A percentile compares a stretch with the other conserved stretches of the same genome.
These are phyloP conservation scores for Cutaneotrichosporon cavernicola DNA, from an alignment of 1,284 basidiomycete genomes.

Conservation along the genomic window DNA sequence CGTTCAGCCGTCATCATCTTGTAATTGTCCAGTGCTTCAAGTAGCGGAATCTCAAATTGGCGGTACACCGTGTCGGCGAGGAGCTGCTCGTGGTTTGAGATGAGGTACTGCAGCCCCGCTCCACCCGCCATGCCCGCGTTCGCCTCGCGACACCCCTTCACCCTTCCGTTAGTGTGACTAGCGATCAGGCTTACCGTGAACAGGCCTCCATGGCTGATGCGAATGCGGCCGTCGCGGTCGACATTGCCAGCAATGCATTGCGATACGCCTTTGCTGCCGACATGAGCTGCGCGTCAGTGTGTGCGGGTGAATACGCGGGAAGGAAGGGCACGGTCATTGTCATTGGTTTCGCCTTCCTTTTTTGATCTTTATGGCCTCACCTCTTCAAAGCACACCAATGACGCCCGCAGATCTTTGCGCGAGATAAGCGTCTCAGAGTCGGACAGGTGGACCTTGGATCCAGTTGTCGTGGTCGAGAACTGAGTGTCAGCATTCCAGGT, in stretches of 20 bases:
- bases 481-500: conserved; percentile 19
- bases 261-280: conserved; percentile 78
- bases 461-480: conserved; percentile 52
- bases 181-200: conserved; percentile 62
- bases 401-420: conserved; percentile 49
- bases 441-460: conserved; percentile 46
- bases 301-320: neutral
- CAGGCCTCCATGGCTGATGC: conserved; percentile 82
- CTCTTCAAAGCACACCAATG: conserved; percentile 51
- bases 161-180: conserved; percentile 24
- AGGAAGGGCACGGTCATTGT: neutral
- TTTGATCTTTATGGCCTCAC: too few relatives aligned
- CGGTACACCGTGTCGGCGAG: conserved; percentile 82
- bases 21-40: conserved; percentile 80
- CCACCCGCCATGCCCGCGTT: conserved; percentile 63
- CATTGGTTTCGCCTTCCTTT: too few relatives aligned
- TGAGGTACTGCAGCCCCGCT: conserved; percentile 86
- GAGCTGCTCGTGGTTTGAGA: conserved; percentile 89
- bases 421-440: conserved; percentile 48
- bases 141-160: conserved; percentile 48
- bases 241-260: conserved; percentile 75
- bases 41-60: conserved; percentile 83
- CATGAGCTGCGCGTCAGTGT: conserved; percentile 61
- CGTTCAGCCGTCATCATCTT: conserved; percentile 60
- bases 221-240: conserved; percentile 78